These are phyloP conservation scores for Microdochium bolleyi DNA, from an alignment of 2,329 filamentous ascomycete genomes.

Conservation along the genomic window DNA sequence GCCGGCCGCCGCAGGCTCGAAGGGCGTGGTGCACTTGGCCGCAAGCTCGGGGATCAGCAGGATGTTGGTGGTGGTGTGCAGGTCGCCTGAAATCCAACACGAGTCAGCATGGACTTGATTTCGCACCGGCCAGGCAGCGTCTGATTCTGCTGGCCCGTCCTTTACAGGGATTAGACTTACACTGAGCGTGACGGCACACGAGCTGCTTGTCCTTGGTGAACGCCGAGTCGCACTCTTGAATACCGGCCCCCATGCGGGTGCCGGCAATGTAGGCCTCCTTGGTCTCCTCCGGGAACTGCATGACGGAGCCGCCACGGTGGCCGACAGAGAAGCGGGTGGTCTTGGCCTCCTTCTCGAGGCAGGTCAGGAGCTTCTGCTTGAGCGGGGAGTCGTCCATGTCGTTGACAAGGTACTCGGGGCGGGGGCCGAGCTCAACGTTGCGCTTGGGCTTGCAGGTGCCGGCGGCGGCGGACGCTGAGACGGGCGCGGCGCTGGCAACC, in stretches of 20 bases:
- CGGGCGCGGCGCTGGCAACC: background rate
- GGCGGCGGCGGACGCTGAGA: background rate
- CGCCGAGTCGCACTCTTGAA: slow-evolving; percentile 39
- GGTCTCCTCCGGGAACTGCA: slow-evolving; percentile 37
- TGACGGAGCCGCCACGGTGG: slow-evolving; percentile 30
- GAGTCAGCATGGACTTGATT: background rate
- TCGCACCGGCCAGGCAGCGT: too few relatives aligned
- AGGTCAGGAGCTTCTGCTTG: slow-evolving; percentile 33
- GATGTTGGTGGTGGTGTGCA: slow-evolving; percentile 40
- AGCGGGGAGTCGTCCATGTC: slow-evolving; percentile 34
- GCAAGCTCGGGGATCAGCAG: slow-evolving; percentile 48
- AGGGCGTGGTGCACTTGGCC: slow-evolving; percentile 55
- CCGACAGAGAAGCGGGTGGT: slow-evolving; percentile 32
- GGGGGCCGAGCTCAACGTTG: slow-evolving; percentile 30
- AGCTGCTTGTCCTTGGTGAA: slow-evolving; percentile 36
- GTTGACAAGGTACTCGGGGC: slow-evolving; percentile 36
- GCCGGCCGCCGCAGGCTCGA: slow-evolving; percentile 45
- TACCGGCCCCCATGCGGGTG: slow-evolving; percentile 35
- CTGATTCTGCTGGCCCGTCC: background rate
- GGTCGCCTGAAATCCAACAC: background rate
- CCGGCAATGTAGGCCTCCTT: slow-evolving; percentile 30
- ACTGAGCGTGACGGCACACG: slow-evolving; percentile 39
- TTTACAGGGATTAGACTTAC: slow-evolving; percentile 6
- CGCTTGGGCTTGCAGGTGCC: background rate
- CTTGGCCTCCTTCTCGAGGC: slow-evolving; percentile 27